phyloP scores from a whole-genome alignment of 805 yeast species.

The Candida wancherniae region DNA sequence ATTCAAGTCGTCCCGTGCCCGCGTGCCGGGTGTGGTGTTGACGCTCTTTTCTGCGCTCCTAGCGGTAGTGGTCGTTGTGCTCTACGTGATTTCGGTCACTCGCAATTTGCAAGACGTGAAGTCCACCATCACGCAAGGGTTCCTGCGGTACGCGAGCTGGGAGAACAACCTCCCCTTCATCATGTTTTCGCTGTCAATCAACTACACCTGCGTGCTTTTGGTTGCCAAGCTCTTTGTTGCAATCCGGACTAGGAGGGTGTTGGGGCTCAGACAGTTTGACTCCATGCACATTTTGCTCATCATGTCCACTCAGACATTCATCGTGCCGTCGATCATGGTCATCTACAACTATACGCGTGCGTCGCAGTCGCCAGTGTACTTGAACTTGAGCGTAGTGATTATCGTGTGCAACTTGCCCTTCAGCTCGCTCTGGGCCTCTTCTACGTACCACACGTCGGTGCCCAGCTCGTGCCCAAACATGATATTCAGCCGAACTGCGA shows the following conservation, averaged over 20 bases:
- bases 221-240: conserved; percentile 64
- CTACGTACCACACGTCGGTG: conserved; percentile 46
- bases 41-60: conserved; percentile 36
- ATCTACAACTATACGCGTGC: conserved; percentile 44
- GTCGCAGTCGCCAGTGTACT: conserved; percentile 33
- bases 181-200: conserved; percentile 64
- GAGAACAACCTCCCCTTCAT: conserved; percentile 52
- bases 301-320: conserved; percentile 76
- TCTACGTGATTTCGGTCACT: conserved; percentile 54
- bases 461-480: conserved; percentile 18
- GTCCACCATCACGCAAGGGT: conserved; percentile 2
- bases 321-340: conserved; percentile 69
- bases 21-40: conserved; percentile 35
- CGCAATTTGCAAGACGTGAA: conserved; percentile 29
- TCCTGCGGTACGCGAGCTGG: conserved; percentile 28
- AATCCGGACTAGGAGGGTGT: conserved; percentile 60
- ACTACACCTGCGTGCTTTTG: conserved; percentile 56
- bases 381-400: conserved; percentile 52
- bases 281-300: conserved; percentile 75
- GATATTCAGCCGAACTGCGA: conserved; percentile 11
- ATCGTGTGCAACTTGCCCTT: conserved; percentile 74
- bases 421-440: conserved; percentile 84
- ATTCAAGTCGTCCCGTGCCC: conserved; percentile 55
- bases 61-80: conserved; percentile 51
- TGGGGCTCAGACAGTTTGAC: conserved; percentile 82